A percentile compares a stretch with the other conserved stretches of the same genome.
These are phyloP conservation scores for Monosporascus sp. DNA, from an alignment of 2,329 filamentous ascomycete species.

Conservation along the genomic window DNA sequence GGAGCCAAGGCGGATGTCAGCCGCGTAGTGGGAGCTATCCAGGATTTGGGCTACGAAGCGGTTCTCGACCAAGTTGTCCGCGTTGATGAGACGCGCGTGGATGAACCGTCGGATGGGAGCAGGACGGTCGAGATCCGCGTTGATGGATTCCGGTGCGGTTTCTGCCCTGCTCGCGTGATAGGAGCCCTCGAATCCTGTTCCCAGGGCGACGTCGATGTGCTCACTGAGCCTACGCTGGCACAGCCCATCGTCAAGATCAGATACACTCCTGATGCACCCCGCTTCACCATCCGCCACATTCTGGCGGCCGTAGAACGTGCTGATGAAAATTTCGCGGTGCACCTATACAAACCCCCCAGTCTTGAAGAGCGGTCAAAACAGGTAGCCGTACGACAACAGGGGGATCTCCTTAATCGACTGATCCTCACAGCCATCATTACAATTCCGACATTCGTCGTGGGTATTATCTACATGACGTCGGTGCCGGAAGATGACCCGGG, in stretches of 20 bases:
- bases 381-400: slow-evolving; percentile 67
- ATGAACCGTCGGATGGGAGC: slow-evolving; percentile 21
- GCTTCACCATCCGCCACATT: slow-evolving; percentile 71
- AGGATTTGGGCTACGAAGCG: slow-evolving; percentile 62
- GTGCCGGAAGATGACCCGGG: slow-evolving; percentile 53
- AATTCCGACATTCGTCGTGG: slow-evolving; percentile 80
- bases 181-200: slow-evolving; percentile 48
- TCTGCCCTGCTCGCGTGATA: slow-evolving; percentile 58
- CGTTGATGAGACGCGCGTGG: slow-evolving; percentile 21
- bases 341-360: slow-evolving; percentile 73
- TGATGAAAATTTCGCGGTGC: slow-evolving; percentile 61
- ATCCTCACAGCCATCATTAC: slow-evolving; percentile 62
- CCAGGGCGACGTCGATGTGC: slow-evolving; percentile 44
- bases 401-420: slow-evolving; percentile 63
- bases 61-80: slow-evolving; percentile 46
- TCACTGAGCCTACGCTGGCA: slow-evolving; percentile 49
- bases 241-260: slow-evolving; percentile 63
- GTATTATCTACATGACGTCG: slow-evolving; percentile 87
- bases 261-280: slow-evolving; percentile 64
- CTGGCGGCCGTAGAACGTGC: slow-evolving; percentile 59
- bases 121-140: slow-evolving; percentile 61
- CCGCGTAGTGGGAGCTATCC: slow-evolving; percentile 47
- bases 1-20: slow-evolving; percentile 38
- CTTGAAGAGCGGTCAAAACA: slow-evolving; percentile 74
- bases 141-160: slow-evolving; percentile 68